These are phyloP conservation scores for Plantago ovata DNA, from an alignment of 257 asterid species.

Conservation along the genomic window DNA sequence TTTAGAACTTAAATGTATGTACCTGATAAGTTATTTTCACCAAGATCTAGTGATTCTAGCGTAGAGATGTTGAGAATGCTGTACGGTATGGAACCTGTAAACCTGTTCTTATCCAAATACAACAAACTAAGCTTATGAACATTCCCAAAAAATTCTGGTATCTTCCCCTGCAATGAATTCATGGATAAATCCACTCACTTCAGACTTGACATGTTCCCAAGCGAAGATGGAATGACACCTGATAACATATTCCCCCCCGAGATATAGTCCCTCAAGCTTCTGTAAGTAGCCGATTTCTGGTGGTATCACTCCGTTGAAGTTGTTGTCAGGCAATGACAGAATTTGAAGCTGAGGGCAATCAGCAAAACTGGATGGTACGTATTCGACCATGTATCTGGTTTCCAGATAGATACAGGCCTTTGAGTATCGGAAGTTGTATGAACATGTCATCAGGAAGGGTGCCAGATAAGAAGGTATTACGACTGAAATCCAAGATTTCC, in stretches of 20 bases:
- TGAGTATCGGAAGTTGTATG: slow-evolving; percentile 5
- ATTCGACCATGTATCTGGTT: slow-evolving; percentile 26
- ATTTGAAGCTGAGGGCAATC: slow-evolving; percentile 7
- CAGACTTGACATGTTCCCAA: neutral
- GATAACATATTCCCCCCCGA: neutral
- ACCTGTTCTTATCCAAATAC: no score
- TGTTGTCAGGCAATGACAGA: slow-evolving; percentile 21
- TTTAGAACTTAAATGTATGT: neutral
- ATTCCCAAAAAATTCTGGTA: neutral
- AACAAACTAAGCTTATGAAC: neutral
- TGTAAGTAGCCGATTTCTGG: no score
- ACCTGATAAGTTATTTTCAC: slow-evolving; percentile 1
- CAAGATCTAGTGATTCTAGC: neutral
- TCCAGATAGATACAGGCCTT: slow-evolving; percentile 17
- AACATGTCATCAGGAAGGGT: slow-evolving; percentile 16
- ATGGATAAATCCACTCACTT: neutral
- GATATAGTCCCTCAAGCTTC: neutral
- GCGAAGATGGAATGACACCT: neutral
- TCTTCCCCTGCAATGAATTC: neutral
- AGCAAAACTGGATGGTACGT: slow-evolving; percentile 13
- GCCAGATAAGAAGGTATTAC: slow-evolving; percentile 14
- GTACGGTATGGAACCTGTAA: neutral
- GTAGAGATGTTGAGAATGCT: slow-evolving; percentile 15
- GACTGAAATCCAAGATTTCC: neutral
- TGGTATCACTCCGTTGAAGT: slow-evolving; percentile 25